Evolutionary conservation across 495 filamentous ascomycete genomes (phyloP), one percentile per base, ranked within the genome.

Genomic region (Aspergillus asperescens): DNA sequence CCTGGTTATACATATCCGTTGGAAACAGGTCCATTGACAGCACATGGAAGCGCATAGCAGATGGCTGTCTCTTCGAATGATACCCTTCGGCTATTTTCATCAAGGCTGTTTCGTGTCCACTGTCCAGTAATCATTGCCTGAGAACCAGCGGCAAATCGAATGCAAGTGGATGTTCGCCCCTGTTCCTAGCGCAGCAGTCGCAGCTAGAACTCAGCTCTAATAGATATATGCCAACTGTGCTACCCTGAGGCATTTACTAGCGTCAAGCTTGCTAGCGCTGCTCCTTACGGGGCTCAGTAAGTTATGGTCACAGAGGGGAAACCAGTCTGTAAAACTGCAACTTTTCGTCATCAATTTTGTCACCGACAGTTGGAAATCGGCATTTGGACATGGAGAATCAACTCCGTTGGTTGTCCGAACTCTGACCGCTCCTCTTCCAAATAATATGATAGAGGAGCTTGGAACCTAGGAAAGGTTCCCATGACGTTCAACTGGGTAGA

Each of bases 391-490:
- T 24, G 7, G 28, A 48, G 37, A 25, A 42, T 47, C 32, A 37
- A 20, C 20, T 22, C 24, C 43, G 7, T 13, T 7, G n/a, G 12
- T 25, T 45, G 43, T 25, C 52, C 39, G 56, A 55, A 51, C 56
- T 25, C 52, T 44, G 56, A 55, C 56, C 56, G 56, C 52, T 59
- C 25, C 54, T 55, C 52, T 44, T 2, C 9, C 12, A 1, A n/a
- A n/a, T n/a, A n/a, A n/a, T n/a, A n/a, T n/a, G n/a, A n/a, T n/a
- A n/a, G n/a, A n/a, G n/a, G n/a, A n/a, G n/a, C n/a, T n/a, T n/a
- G n/a, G n/a, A n/a, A n/a, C n/a, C n/a, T n/a, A n/a, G n/a, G n/a
- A n/a, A 29, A 37, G 37, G 19, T 12, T 35, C 19, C 28, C 23
- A 38, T 34, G 37, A 49, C 32, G 28, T 25, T 42, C n/a, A 25